Base-by-base conservation (phyloP, 768 basidiomycete species). In the Clitopilus passeckerianus region DNA sequence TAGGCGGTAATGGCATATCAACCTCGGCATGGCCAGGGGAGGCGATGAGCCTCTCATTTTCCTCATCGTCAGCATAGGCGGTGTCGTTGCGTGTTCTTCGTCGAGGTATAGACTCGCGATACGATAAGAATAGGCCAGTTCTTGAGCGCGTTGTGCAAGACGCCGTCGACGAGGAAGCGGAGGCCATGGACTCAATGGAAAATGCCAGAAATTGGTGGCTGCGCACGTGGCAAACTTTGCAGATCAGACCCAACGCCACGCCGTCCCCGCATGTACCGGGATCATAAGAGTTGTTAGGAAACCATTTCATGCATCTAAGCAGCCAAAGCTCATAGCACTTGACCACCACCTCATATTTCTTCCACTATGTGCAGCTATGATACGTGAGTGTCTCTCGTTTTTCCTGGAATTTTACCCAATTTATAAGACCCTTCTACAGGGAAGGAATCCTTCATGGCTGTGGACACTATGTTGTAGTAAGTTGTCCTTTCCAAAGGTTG, bases 81-180 rank as follows among this genome's bases (percentile, higher is more conserved):
- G 54, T 10, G 30, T 83, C 81, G 59, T 72, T 64, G 60, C 71
- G 70, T n/a, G 64, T 63, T 61, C 73, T 69, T 14, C 74, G 69
- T 15, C 74, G 77, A 22, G 82, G 77, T 50, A 79, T 79, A 4
- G 93, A 92, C 75, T 95, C 91, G 61, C 96, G 84, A 74, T 91
- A 94, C 6, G 95, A 96, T 61, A 95, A 88, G 74, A 98, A 98
- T 66, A 98, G 84, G 57, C 93, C 84, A 2, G 96, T 98, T 53
- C 96, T 75, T 1, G 92, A 94, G 65, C 96, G 88, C 34, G 90
- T 93, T 41, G 86, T 83, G 50, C 71, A 59, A 60, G 63, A 57
- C 59, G 64, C 65, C 43, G 76, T 76, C 58, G 72, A 69, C 58
- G 64, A 66, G 63, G 62, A 63, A 55, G 64, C 54, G 54, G 60